Conservation (phyloP, 306 rosid genomes). For the Quercus bicolor region DNA sequence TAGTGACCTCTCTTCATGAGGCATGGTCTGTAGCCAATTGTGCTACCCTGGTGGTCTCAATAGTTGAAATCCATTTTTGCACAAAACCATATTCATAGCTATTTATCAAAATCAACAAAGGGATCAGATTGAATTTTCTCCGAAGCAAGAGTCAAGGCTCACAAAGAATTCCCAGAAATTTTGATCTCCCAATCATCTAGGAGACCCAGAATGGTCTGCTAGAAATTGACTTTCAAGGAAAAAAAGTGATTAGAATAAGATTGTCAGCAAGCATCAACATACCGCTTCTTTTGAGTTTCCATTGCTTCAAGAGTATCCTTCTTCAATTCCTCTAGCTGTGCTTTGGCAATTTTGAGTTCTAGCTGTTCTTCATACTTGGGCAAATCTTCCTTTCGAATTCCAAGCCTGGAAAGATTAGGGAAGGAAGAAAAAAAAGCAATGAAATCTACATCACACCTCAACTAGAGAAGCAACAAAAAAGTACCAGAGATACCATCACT, state of each 20-base stretch:
- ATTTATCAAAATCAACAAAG: neutral
- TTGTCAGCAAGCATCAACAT: conserved; percentile 11
- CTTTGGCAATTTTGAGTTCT: conserved; percentile 75
- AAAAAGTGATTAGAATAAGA: neutral
- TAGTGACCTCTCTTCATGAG: no score
- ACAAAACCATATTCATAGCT: conserved; percentile 5
- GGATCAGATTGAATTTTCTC: neutral
- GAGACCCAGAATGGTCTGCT: neutral
- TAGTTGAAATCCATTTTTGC: neutral
- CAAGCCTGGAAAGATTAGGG: conserved; percentile 47
- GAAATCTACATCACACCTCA: neutral
- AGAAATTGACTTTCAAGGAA: neutral
- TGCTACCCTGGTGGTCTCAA: neutral
- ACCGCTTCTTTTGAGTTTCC: conserved; percentile 94
- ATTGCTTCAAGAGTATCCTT: conserved; percentile 82
- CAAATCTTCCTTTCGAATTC: conserved; percentile 63
- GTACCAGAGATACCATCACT: neutral
- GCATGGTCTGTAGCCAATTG: no score
- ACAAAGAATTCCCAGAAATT: neutral
- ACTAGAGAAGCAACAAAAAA: neutral
- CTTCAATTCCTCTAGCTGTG: conserved; percentile 81
- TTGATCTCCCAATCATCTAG: neutral
- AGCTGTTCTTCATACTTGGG: conserved; percentile 81
- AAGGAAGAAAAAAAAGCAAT: neutral
- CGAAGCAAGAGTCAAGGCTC: neutral